Conservation (phyloP, 75 land plant species). For the Azolla pinnata region DNA sequence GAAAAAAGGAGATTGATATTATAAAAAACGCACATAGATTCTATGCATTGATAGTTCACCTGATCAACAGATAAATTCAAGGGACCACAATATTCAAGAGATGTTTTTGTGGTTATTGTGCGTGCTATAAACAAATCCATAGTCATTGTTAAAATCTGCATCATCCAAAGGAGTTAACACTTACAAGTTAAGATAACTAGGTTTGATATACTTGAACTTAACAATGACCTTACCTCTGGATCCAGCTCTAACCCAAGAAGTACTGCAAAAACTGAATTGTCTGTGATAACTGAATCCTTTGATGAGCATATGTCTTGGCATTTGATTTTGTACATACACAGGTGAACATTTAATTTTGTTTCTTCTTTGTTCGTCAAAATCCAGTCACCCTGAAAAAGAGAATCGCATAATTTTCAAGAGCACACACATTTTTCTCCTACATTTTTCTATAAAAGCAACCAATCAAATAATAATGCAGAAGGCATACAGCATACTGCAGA, state of each 20-base stretch:
- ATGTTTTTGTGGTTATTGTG: slow-evolving; percentile 75
- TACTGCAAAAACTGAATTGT: slow-evolving; percentile 83
- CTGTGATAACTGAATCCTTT: slow-evolving; percentile 66
- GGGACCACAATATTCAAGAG: slow-evolving; percentile 56
- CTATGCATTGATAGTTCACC: slow-evolving; percentile 37
- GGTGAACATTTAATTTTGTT: slow-evolving; percentile 18
- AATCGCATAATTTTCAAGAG: background rate
- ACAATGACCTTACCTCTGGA: slow-evolving; percentile 90
- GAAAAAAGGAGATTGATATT: too few species aligned
- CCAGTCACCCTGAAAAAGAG: slow-evolving; percentile 84
- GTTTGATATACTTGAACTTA: too few species aligned
- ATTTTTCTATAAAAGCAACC: too few species aligned
- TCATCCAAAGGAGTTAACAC: background rate
- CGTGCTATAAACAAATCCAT: slow-evolving; percentile 98
- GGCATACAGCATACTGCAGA: too few species aligned
- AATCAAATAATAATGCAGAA: too few species aligned
- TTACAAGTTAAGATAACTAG: background rate
- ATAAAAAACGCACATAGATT: background rate
- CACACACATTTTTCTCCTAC: too few species aligned
- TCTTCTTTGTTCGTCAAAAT: slow-evolving; percentile 52
- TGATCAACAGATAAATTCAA: slow-evolving; percentile 46
- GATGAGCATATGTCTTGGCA: slow-evolving; percentile 70
- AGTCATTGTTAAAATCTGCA: slow-evolving; percentile 82
- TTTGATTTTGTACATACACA: slow-evolving; percentile 66
- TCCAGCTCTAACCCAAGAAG: slow-evolving; percentile 88